Evolutionary conservation across 2,329 filamentous ascomycete genomes (phyloP).

Genomic region (Hymenoscyphus occultus): DNA sequence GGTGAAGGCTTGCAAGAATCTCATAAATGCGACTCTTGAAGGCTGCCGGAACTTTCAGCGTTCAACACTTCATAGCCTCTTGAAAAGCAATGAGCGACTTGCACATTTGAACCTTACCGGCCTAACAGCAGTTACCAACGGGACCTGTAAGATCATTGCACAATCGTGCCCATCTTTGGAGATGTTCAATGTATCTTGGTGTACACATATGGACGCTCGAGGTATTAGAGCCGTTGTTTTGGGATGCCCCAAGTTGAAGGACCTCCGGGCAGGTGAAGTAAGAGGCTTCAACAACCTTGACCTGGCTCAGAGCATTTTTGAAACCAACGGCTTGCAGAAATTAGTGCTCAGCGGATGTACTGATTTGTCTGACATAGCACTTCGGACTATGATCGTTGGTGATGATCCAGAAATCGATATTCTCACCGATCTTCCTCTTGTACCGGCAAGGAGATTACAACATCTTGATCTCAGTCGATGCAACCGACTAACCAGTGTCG

Average conservation of each 20-base stretch:
- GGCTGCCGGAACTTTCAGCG: constrained; percentile 82
- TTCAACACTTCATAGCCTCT: constrained; percentile 72
- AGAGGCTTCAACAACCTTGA: constrained; percentile 72
- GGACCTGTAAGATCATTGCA: constrained; percentile 81
- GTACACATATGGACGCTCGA: constrained; percentile 75
- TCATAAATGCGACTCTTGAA: constrained; percentile 84
- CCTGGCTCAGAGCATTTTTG: constrained; percentile 72
- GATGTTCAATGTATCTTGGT: constrained; percentile 89
- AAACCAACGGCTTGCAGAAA: constrained; percentile 77
- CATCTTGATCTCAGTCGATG: constrained; percentile 86
- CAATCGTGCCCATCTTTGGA: constrained; percentile 79
- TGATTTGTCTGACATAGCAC: constrained; percentile 70
- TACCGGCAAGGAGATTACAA: constrained; percentile 73
- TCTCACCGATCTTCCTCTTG: constrained; percentile 71
- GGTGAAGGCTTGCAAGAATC: constrained; percentile 79
- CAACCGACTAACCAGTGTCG: constrained; percentile 65
- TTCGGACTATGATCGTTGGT: constrained; percentile 74
- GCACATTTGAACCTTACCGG: constrained; percentile 86
- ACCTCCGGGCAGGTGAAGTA: constrained; percentile 80
- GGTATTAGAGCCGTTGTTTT: constrained; percentile 72
- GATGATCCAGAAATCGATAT: constrained; percentile 74
- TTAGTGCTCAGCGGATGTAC: constrained; percentile 77
- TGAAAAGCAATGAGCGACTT: constrained; percentile 70
- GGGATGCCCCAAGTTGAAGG: constrained; percentile 68
- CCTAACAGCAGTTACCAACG: constrained; percentile 74